Evolutionary conservation across 805 yeast species (phyloP), one percentile per base, ranked within the genome.

Genomic region (baker's yeast (Saccharomyces cerevisiae)): DNA sequence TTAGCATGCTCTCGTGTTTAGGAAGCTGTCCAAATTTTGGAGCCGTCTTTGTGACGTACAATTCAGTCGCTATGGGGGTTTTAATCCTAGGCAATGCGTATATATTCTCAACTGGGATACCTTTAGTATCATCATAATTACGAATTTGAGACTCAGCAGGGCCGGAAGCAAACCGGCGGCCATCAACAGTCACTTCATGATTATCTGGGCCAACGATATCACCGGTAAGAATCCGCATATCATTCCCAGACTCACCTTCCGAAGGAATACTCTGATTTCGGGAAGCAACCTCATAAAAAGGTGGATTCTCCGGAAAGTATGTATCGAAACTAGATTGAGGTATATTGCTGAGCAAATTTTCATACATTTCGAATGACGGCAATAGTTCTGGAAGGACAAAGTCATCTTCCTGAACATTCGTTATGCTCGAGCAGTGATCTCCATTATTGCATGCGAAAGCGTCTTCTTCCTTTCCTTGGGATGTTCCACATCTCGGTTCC

Each of bases 1-100:
- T 64, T 26, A 72, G 55, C 0, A 69, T 60, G 31, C 60, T 57
- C 49, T 70, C 73, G 11, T 58, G 46, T 30, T 63, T 60, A 9
- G 55, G 49, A 3, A 22, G 17, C n/a, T 46, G 43, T 24, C 54
- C 53, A 24, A 55, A 53, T 22, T 49, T 53, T 14, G 59, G 55
- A 3, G 59, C 53, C 10, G 46, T 47, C 36, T 55, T 55, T 6
- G 57, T 57, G 2, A 56, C 28, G 27, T 52, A 48, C 29, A 57
- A 51, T 24, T 51, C 51, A 4, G 56, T 52, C 3, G 75, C 47
- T 5, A 57, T 22, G 5, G 57, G 50, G 3, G 51, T 17, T 4
- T 26, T n/a, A 28, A 41, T 47, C 21, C 53, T 51, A 6, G 57
- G 58, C 22, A 59, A 29, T 9, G 52, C 41, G 31, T 59, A 51